A percentile compares a stretch with the other conserved stretches of the same genome.
Conservation (phyloP, 2,329 filamentous ascomycete genomes). For the Aureobasidium vineae region DNA sequence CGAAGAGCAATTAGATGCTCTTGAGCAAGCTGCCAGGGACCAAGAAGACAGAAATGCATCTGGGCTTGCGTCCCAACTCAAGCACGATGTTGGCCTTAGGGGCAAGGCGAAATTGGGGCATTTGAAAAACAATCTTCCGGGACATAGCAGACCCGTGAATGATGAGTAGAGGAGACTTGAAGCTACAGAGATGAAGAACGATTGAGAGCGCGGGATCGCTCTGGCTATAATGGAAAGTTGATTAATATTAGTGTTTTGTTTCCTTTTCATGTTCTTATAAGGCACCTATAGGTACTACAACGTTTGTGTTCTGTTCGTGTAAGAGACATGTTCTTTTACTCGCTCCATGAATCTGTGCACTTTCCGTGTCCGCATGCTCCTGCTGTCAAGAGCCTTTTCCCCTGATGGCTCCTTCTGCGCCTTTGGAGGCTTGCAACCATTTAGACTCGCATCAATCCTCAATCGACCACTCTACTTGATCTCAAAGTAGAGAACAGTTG, state of each 20-base stretch:
- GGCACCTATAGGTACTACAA: no score
- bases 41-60: not conserved
- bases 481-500: no score
- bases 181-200: not conserved
- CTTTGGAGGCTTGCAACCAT: no score
- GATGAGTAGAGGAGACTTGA: not conserved
- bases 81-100: conserved; percentile 24
- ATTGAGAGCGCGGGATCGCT: conserved; percentile 12
- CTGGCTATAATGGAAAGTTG: not conserved
- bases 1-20: conserved; percentile 55
- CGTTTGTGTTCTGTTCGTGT: not conserved
- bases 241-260: not conserved
- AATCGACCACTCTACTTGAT: no score
- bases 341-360: no score
- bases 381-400: no score
- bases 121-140: conserved; percentile 17
- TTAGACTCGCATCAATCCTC: no score
- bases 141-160: not conserved
- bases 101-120: conserved; percentile 20
- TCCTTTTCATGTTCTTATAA: not conserved
- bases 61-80: conserved; percentile 24
- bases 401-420: no score
- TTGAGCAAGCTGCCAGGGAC: not conserved
- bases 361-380: no score
- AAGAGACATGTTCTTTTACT: no score